Evolutionary conservation across 202 grass and related monocot genomes (phyloP).

Genomic region (Cymbopogon flexuosus): DNA sequence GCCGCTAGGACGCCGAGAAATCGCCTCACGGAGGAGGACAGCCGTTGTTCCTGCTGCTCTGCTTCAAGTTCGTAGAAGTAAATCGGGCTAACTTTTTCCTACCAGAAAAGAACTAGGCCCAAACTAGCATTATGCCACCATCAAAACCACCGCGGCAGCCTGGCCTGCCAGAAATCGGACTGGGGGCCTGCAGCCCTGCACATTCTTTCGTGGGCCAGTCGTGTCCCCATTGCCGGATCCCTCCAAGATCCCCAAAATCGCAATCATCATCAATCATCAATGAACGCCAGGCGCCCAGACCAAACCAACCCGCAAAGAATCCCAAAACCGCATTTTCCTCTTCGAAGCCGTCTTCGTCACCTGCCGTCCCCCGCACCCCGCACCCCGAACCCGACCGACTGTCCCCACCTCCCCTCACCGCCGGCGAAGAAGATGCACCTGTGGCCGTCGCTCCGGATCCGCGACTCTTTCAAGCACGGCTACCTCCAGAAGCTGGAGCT

Average conservation of each 20-base stretch:
- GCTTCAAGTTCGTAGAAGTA: too few species aligned
- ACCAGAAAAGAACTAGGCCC: too few species aligned
- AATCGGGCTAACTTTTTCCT: too few species aligned
- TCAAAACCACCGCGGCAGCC: background rate
- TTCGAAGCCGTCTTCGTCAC: background rate
- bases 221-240: background rate
- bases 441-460: constrained; percentile 72
- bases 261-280: background rate
- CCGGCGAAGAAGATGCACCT: constrained; percentile 70
- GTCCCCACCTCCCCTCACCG: background rate
- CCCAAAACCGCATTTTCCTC: background rate
- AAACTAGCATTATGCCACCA: too few species aligned
- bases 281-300: too few species aligned
- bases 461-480: constrained; percentile 78
- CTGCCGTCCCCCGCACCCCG: background rate
- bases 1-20: too few species aligned
- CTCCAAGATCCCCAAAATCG: background rate
- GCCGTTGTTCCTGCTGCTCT: too few species aligned
- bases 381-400: background rate
- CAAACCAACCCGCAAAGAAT: background rate
- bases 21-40: too few species aligned
- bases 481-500: constrained; percentile 73
- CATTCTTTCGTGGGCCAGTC: background rate
- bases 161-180: background rate
- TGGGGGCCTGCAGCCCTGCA: background rate